Base-by-base conservation (phyloP, 345 rosid species). In the Citrus sp. region DNA sequence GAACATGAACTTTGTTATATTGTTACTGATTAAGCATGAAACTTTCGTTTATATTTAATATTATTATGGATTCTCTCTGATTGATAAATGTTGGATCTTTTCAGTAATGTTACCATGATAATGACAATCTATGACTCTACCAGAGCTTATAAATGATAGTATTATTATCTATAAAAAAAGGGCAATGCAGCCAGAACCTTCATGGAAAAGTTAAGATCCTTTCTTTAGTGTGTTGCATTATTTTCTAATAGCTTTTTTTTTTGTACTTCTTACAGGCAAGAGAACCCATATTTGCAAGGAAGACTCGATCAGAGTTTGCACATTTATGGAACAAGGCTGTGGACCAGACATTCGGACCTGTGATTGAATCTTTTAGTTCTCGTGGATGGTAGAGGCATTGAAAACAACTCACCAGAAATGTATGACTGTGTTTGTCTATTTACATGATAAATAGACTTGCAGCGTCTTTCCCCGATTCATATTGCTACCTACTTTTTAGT, bases 261-360 rank as follows among this genome's bases (percentile, higher is more conserved):
- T 79, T 55, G 54, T 75, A 77, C 64, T 71, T 84, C 37, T 77
- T 86, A 1, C 89, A 88, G 98, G 74, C 82, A 80, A 85, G 74
- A 78, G 93, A 93, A 40, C 78, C 88, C 4, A 86, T 93, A 42
- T 82, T 91, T 3, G 91, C 95, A 72, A 89, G 86, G 85, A 82
- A 87, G 60, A 90, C 84, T 46, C 90, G 88, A 24, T 77, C 86
- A 2, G 89, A 90, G 79, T 64, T 88, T 69, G 92, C 89, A 63
- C 89, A 84, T 66, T 21, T 86, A 76, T 92, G 99, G 98, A 90
- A 94, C 92, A 87, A 85, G 87, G 86, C 96, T 68, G 97, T 94
- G 77, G 98, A 97, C 72, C 86, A 86, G 84, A 84, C 91, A 69
- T 90, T 94, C 68, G 90, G 87, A 73, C 93, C 96, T 55, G 73